Percentiles rank a stretch among this genome's conserved stretches.
These are phyloP conservation scores for Chaetomium sp. DNA, from an alignment of 2,329 filamentous ascomycete species.

Conservation along the genomic window DNA sequence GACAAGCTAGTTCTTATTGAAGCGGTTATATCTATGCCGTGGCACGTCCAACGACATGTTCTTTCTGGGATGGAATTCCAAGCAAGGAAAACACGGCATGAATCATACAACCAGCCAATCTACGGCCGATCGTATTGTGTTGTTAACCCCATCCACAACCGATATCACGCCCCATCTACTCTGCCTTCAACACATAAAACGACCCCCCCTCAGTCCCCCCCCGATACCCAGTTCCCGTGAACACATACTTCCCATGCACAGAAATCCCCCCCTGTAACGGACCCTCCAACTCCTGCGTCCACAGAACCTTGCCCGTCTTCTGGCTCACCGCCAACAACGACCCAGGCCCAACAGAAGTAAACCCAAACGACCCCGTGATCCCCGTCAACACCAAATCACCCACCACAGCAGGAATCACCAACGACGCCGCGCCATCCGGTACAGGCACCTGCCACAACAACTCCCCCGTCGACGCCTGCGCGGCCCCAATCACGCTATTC, in stretches of 20 bases:
- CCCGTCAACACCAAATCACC: slow-evolving; percentile 14
- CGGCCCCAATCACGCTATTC: slow-evolving; percentile 1
- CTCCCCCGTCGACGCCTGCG: background rate
- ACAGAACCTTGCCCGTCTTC: slow-evolving; percentile 4
- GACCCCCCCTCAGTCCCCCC: background rate
- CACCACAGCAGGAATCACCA: slow-evolving; percentile 10
- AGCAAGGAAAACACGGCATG: too few species aligned
- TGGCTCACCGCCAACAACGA: slow-evolving; percentile 9
- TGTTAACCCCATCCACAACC: too few species aligned
- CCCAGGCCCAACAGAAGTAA: background rate
- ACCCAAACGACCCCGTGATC: background rate
- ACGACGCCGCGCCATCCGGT: background rate
- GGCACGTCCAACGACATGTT: too few species aligned
- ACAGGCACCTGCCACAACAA: slow-evolving; percentile 1
- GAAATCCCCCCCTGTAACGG: slow-evolving; percentile 13
- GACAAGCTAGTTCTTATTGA: too few species aligned
- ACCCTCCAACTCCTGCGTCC: slow-evolving; percentile 2
- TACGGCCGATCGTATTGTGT: too few species aligned
- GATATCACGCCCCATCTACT: background rate
- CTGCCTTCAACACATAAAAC: slow-evolving; percentile 2
- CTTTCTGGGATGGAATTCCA: too few species aligned
- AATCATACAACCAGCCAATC: too few species aligned
- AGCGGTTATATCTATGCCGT: too few species aligned
- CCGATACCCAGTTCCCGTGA: slow-evolving; percentile 17
- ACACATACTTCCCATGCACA: slow-evolving; percentile 12